These are phyloP conservation scores for Elaeis oleifera DNA, from an alignment of 202 grass and related monocot species.

Conservation along the genomic window DNA sequence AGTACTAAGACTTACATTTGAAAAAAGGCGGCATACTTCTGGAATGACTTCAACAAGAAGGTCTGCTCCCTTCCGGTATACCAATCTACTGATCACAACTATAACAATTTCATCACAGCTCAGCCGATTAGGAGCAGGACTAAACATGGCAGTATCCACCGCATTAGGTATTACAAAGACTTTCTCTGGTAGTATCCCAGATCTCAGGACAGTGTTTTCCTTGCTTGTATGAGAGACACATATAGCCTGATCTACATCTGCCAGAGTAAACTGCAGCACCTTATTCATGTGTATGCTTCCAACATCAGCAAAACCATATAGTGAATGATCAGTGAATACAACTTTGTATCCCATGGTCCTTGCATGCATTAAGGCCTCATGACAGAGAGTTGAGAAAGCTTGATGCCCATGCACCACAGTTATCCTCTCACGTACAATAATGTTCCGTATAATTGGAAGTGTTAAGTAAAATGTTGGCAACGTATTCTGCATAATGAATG, in stretches of 20 bases:
- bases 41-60: slow-evolving; percentile 99
- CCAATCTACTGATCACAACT: slow-evolving; percentile 87
- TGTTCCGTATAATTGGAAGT: slow-evolving; percentile 60
- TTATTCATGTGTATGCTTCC: slow-evolving; percentile 99
- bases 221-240: slow-evolving; percentile 95
- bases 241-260: slow-evolving; percentile 91
- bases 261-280: slow-evolving; percentile 85
- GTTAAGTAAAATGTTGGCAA: slow-evolving; percentile 78
- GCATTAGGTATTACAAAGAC: slow-evolving; percentile 96
- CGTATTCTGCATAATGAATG: slow-evolving; percentile 95
- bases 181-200: slow-evolving; percentile 68
- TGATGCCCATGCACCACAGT: slow-evolving; percentile 90
- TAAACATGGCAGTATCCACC: slow-evolving; percentile 97
- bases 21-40: slow-evolving; percentile 72
- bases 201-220: slow-evolving; percentile 91
- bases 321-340: slow-evolving; percentile 87
- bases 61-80: slow-evolving; percentile 90
- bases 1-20: slow-evolving; percentile 52
- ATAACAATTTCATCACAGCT: slow-evolving; percentile 78
- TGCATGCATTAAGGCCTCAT: slow-evolving; percentile 83
- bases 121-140: slow-evolving; percentile 41
- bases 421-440: slow-evolving; percentile 77
- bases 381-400: slow-evolving; percentile 83
- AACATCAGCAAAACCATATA: slow-evolving; percentile 83
- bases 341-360: slow-evolving; percentile 93